These are phyloP conservation scores for Aspergillus aculeatinus DNA, from an alignment of 2,329 filamentous ascomycete genomes.

Conservation along the genomic window DNA sequence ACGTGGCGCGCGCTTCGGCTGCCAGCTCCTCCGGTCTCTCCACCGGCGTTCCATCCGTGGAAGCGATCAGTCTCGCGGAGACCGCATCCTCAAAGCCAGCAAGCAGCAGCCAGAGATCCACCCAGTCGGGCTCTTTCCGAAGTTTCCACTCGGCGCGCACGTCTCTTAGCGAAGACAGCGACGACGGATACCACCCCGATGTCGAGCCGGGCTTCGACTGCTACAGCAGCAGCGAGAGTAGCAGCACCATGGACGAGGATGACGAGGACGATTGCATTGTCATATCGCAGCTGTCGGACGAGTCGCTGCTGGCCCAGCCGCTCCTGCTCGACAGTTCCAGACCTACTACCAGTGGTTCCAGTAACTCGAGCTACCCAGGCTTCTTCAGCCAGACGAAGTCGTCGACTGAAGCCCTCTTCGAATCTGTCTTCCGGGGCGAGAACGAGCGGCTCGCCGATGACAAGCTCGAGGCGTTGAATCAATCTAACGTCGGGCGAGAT, in stretches of 20 bases:
- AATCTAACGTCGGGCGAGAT: background rate
- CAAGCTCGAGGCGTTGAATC: background rate
- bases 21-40: background rate
- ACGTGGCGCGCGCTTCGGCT: background rate
- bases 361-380: background rate
- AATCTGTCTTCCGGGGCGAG: conserved; percentile 9
- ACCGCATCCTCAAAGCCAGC: background rate
- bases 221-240: background rate
- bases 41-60: background rate
- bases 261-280: background rate
- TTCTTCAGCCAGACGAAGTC: background rate
- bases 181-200: background rate
- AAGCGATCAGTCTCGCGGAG: background rate
- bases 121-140: background rate
- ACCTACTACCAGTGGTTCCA: too few relatives aligned
- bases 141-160: background rate
- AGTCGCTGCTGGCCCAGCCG: background rate
- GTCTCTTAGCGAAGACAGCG: background rate
- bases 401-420: conserved; percentile 8
- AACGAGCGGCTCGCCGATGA: background rate
- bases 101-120: background rate
- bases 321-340: background rate
- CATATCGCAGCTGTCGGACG: background rate
- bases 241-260: background rate
- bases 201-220: background rate